Evolutionary conservation across 805 yeast genomes (phyloP), one percentile per base, ranked within the genome.

Genomic region (Starmerella bombicola): DNA sequence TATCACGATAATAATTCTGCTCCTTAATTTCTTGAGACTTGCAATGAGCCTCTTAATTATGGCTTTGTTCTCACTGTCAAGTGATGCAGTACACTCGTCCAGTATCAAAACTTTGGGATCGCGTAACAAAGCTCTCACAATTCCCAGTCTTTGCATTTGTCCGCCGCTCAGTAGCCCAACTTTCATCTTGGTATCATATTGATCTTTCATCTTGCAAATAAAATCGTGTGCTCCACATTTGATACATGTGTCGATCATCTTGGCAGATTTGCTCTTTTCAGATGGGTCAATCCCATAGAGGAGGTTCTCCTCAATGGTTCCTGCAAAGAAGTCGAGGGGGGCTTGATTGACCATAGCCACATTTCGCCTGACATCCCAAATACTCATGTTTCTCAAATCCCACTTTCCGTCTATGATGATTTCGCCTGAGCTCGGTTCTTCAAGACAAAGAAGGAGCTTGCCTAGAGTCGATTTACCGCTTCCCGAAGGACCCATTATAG

Each of bases 31-130:
- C 18, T 51, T 48, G 28, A 68, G 53, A 13, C 63, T 57, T 2
- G 54, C 39, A 0, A 88, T 63, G 43, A 82, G 49, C 1, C 66
- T 53, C 13, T 67, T 62, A n/a, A 91, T 69, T 2, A 57, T 54
- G 6, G 54, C 50, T 0, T 80, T 58, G 48, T 77, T 80, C 16
- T 66, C 70, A 0, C 77, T 66, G 56, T 91, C 98, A 36, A 91
- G 63, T 0, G 94, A 80, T 0, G 96, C 77, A 0, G 97, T 85
- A 51, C 86, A 78, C 56, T 91, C 98, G 59, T 91, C 98, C 36
- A 91, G 59, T 16, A 76, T 62, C 38, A 74, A 54, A 5, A 91
- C 66, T 23, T 64, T 62, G 0, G 96, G 91, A 17, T 68, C 64
- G 28, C 86, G 61, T 4, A 86, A 43, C 3, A 91, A 47, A 0